phyloP scores from a whole-genome alignment of 768 basidiomycete genomes.

The Boletus sp. region DNA sequence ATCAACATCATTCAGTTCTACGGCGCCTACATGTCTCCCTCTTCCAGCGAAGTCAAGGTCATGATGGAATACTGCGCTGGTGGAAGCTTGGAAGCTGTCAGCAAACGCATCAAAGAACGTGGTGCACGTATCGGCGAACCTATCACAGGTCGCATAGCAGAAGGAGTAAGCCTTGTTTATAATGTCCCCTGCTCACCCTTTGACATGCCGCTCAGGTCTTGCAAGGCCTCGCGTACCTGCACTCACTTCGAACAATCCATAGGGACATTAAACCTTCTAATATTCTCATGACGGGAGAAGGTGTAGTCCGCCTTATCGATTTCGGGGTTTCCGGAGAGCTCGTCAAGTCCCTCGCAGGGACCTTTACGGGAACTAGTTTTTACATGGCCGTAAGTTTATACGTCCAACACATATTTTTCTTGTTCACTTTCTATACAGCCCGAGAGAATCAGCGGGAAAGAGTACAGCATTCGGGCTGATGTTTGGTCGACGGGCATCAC shows the following conservation, averaged over 20 bases:
- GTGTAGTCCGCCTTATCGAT: conserved; percentile 89
- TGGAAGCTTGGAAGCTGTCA: conserved; percentile 86
- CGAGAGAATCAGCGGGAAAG: conserved; percentile 88
- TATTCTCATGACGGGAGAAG: conserved; percentile 84
- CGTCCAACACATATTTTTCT: not conserved
- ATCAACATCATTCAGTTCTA: conserved; percentile 89
- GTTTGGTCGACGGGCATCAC: conserved; percentile 98
- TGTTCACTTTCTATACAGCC: conserved; percentile 50
- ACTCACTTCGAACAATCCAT: conserved; percentile 90
- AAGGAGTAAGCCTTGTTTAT: conserved; percentile 63
- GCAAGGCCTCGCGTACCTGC: conserved; percentile 91
- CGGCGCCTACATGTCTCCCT: conserved; percentile 87
- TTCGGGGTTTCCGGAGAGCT: conserved; percentile 98
- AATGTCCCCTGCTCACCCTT: not conserved
- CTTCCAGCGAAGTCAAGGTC: conserved; percentile 90
- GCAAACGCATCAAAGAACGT: conserved; percentile 77
- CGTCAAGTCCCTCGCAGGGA: conserved; percentile 86
- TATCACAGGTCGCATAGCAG: conserved; percentile 88
- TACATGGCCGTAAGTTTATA: conserved; percentile 91
- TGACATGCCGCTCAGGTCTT: conserved; percentile 53
- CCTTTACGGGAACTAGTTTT: conserved; percentile 96
- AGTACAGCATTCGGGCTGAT: conserved; percentile 93
- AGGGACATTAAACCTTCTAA: conserved; percentile 95
- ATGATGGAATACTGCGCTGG: conserved; percentile 91
- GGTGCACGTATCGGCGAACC: conserved; percentile 81